Percentiles rank a stretch among this genome's conserved stretches.
Evolutionary conservation across 257 asterid species (phyloP).

Genomic region (Nicotiana tabacum): DNA sequence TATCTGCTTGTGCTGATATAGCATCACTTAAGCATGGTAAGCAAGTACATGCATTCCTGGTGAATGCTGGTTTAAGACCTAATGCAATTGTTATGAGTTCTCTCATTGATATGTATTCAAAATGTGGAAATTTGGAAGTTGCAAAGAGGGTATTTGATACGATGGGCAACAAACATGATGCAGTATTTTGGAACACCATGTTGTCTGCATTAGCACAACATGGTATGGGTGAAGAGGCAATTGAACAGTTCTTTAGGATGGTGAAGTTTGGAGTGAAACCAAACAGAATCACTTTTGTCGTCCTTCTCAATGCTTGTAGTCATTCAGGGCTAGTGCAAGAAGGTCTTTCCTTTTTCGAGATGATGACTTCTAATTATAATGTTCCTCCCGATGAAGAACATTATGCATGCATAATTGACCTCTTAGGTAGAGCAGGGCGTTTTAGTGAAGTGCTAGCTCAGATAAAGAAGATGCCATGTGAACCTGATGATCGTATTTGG

Average conservation of each 20-base stretch:
- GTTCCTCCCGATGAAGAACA: constrained; percentile 52
- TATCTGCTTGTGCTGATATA: constrained; percentile 57
- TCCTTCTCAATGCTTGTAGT: constrained; percentile 59
- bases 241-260: constrained; percentile 40
- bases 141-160: constrained; percentile 43
- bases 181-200: constrained; percentile 63
- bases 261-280: constrained; percentile 49
- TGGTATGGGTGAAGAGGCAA: constrained; percentile 55
- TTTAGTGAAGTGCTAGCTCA: constrained; percentile 44
- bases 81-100: constrained; percentile 51
- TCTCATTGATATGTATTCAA: constrained; percentile 71
- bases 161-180: constrained; percentile 36
- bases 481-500: constrained; percentile 51
- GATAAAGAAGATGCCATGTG: constrained; percentile 41
- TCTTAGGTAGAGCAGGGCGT: constrained; percentile 49
- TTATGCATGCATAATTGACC: constrained; percentile 57
- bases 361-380: constrained; percentile 35
- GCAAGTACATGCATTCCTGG: constrained; percentile 61
- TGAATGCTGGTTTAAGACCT: constrained; percentile 40
- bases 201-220: constrained; percentile 58
- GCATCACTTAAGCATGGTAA: constrained; percentile 41
- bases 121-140: constrained; percentile 49
- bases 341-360: constrained; percentile 45
- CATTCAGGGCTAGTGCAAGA: constrained; percentile 52
- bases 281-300: constrained; percentile 47